Conservation (phyloP, 179 eudicot species). For the Silene noctiflora region DNA sequence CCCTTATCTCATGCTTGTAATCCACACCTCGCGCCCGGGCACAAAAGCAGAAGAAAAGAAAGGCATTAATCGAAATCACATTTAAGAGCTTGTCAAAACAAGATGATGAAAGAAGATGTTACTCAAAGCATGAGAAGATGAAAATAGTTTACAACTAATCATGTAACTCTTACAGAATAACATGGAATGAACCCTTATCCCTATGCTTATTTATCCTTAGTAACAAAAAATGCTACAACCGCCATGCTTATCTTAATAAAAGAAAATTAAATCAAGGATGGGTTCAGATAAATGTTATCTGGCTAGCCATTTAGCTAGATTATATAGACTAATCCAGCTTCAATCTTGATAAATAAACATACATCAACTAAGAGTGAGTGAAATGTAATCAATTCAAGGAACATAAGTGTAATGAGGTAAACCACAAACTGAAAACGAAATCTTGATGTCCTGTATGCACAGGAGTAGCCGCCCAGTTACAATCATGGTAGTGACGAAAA, state of each 20-base stretch:
- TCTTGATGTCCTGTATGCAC: background rate
- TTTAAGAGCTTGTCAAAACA: too few relatives aligned
- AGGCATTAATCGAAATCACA: too few relatives aligned
- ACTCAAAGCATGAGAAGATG: too few relatives aligned
- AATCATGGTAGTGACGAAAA: background rate
- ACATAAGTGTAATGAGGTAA: constrained; percentile 1
- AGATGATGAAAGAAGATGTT: too few relatives aligned
- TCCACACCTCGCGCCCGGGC: too few relatives aligned
- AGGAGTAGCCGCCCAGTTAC: background rate
- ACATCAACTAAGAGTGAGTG: background rate
- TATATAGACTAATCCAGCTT: background rate
- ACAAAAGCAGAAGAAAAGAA: too few relatives aligned
- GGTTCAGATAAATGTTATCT: background rate
- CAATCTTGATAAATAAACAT: background rate
- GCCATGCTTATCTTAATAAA: constrained; percentile 2
- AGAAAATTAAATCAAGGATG: background rate
- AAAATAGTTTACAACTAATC: too few relatives aligned
- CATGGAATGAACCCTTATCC: background rate
- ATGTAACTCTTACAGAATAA: background rate
- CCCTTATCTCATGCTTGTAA: too few relatives aligned
- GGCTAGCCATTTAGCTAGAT: background rate
- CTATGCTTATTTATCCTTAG: background rate
- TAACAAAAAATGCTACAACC: background rate
- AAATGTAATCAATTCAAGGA: background rate
- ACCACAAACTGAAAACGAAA: background rate